Percentiles rank a stretch among this genome's conserved stretches.
Conservation (phyloP, 1,284 basidiomycete species). For the Microbotryomycetes sp. region DNA sequence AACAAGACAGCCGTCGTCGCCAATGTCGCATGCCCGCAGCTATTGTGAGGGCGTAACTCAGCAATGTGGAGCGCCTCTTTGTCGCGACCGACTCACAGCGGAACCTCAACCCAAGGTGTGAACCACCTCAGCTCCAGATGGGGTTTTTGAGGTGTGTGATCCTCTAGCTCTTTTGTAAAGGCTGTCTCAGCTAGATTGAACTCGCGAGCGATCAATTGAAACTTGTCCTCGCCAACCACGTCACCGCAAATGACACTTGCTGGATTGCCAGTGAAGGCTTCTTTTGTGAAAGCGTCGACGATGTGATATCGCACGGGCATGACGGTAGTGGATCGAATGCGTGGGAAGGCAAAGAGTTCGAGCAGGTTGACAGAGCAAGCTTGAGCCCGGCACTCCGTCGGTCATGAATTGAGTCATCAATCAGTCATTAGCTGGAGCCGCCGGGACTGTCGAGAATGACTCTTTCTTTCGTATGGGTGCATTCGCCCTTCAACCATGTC, state of each 20-base stretch:
- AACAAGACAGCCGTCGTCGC: slow-evolving; percentile 49
- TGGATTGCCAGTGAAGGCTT: slow-evolving; percentile 51
- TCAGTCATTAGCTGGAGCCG: too few species aligned
- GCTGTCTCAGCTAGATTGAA: slow-evolving; percentile 51
- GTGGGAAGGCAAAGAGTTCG: not conserved
- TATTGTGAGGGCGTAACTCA: not conserved
- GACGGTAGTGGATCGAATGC: not conserved
- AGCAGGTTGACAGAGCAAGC: not conserved
- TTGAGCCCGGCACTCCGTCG: not conserved
- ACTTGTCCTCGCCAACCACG: slow-evolving; percentile 9
- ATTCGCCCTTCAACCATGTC: too few species aligned
- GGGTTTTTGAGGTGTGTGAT: slow-evolving; percentile 3
- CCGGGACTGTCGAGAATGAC: too few species aligned
- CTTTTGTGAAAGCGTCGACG: slow-evolving; percentile 51
- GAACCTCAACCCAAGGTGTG: slow-evolving; percentile 11
- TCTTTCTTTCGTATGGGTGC: too few species aligned
- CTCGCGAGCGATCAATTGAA: slow-evolving; percentile 46
- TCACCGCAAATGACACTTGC: slow-evolving; percentile 47
- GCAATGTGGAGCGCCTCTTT: not conserved
- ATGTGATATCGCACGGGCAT: slow-evolving; percentile 40
- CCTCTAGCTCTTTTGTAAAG: slow-evolving; percentile 39
- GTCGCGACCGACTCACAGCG: not conserved
- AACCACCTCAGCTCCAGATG: slow-evolving; percentile 21
- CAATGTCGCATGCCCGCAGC: slow-evolving; percentile 52
- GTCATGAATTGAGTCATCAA: too few species aligned